These are phyloP conservation scores for Lepidium africanum DNA, from an alignment of 345 rosid species.

Conservation along the genomic window DNA sequence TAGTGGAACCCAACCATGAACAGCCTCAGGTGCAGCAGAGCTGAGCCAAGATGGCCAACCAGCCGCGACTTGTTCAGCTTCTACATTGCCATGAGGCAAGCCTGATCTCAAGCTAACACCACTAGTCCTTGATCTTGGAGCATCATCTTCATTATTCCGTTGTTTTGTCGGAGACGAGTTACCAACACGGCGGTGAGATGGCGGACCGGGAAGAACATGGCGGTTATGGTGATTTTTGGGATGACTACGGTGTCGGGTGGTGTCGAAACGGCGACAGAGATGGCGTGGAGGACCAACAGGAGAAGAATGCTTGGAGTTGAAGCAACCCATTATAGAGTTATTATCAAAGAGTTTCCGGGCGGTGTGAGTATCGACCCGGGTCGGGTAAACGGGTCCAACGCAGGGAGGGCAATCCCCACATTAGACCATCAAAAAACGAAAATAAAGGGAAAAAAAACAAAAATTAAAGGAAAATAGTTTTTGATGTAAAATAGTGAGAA, in stretches of 20 bases:
- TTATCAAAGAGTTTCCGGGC: constrained; percentile 18
- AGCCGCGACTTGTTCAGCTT: constrained; percentile 58
- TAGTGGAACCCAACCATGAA: constrained; percentile 65
- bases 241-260: constrained; percentile 7
- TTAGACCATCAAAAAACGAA: constrained; percentile 26
- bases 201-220: constrained; percentile 18
- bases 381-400: constrained; percentile 51
- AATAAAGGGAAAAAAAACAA: constrained; percentile 3
- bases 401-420: constrained; percentile 37
- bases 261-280: constrained; percentile 4
- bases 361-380: constrained; percentile 53
- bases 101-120: constrained; percentile 40
- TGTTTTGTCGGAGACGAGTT: constrained; percentile 22
- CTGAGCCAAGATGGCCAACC: constrained; percentile 87
- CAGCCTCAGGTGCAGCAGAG: constrained; percentile 60
- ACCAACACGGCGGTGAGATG: constrained; percentile 20
- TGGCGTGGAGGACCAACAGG: constrained; percentile 27
- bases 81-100: constrained; percentile 37
- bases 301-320: constrained; percentile 44
- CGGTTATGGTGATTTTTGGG: constrained; percentile 19
- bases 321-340: constrained; percentile 55
- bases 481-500: constrained; percentile 19
- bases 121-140: constrained; percentile 25
- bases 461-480: constrained; percentile 3
- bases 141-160: constrained; percentile 29